A percentile compares a stretch with the other conserved stretches of the same genome.
Conservation (phyloP, 441 rosid genomes). For the Adansonia madagascariensis region DNA sequence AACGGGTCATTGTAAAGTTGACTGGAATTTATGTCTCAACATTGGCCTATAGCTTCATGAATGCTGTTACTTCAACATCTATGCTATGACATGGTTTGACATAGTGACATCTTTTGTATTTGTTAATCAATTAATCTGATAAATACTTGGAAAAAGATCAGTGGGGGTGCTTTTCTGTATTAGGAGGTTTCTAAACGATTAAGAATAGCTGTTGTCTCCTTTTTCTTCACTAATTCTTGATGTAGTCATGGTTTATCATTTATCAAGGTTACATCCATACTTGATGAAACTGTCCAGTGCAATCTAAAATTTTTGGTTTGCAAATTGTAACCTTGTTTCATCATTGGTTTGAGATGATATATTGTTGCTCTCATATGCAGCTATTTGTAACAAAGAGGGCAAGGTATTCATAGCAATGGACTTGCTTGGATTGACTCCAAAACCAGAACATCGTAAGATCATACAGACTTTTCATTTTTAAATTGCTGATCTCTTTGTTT, state of each 20-base stretch:
- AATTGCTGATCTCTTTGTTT: slow-evolving; percentile 26
- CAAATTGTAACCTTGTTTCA: slow-evolving; percentile 4
- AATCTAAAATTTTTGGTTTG: not conserved
- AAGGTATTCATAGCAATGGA: slow-evolving; percentile 66
- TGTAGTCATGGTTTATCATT: not conserved
- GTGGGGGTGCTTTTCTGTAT: slow-evolving; percentile 6
- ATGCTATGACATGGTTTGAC: slow-evolving; percentile 9
- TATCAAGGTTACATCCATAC: slow-evolving; percentile 6
- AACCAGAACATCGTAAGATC: slow-evolving; percentile 77
- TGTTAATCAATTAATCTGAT: not conserved
- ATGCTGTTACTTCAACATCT: not conserved
- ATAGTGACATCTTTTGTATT: not conserved
- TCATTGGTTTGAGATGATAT: slow-evolving; percentile 23
- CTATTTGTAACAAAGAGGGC: slow-evolving; percentile 84
- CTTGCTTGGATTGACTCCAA: slow-evolving; percentile 72
- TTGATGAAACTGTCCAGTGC: slow-evolving; percentile 13
- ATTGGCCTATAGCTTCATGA: not conserved
- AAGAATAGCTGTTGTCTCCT: slow-evolving; percentile 15
- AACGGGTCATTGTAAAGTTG: not conserved
- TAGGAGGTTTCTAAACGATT: not conserved
- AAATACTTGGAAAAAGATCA: not conserved
- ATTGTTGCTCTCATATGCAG: slow-evolving; percentile 53
- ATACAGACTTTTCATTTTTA: slow-evolving; percentile 25
- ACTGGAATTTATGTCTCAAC: not conserved
- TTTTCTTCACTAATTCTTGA: not conserved